Conservation (phyloP, 441 rosid species). For the Corymbia calophylla region DNA sequence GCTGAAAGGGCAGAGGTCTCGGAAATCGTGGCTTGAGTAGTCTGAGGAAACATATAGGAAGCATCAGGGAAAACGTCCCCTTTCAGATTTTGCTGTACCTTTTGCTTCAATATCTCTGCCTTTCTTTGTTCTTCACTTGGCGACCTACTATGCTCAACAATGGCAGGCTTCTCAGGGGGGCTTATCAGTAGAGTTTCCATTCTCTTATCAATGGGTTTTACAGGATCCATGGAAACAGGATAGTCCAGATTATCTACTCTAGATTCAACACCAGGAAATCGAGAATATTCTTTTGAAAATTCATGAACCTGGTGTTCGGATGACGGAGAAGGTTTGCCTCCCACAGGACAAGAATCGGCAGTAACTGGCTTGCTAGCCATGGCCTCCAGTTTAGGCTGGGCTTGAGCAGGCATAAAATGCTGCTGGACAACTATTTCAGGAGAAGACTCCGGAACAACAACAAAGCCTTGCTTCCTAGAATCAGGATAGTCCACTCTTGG, state of each 20-base stretch:
- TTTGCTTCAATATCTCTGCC: slow-evolving; percentile 26
- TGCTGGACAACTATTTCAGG: slow-evolving; percentile 26
- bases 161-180: slow-evolving; percentile 17
- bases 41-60: slow-evolving; percentile 15
- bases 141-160: slow-evolving; percentile 21
- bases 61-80: slow-evolving; percentile 25
- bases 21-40: slow-evolving; percentile 15
- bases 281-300: slow-evolving; percentile 22
- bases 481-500: slow-evolving; percentile 20
- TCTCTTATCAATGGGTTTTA: slow-evolving; percentile 31
- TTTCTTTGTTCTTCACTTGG: slow-evolving; percentile 20
- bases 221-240: slow-evolving; percentile 13
- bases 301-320: slow-evolving; percentile 21
- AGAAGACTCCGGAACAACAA: slow-evolving; percentile 17
- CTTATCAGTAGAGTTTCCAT: slow-evolving; percentile 24
- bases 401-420: slow-evolving; percentile 14
- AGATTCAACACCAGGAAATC: slow-evolving; percentile 16
- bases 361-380: slow-evolving; percentile 11
- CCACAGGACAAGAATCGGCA: slow-evolving; percentile 9
- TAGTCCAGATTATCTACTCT: slow-evolving; percentile 21
- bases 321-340: slow-evolving; percentile 19
- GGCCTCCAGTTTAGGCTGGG: slow-evolving; percentile 26
- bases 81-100: slow-evolving; percentile 18
- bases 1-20: slow-evolving; percentile 10
- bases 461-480: slow-evolving; percentile 16